Evolutionary conservation across 345 rosid genomes (phyloP), one percentile per base, ranked within the genome.

Genomic region (Arabis hirsuta): DNA sequence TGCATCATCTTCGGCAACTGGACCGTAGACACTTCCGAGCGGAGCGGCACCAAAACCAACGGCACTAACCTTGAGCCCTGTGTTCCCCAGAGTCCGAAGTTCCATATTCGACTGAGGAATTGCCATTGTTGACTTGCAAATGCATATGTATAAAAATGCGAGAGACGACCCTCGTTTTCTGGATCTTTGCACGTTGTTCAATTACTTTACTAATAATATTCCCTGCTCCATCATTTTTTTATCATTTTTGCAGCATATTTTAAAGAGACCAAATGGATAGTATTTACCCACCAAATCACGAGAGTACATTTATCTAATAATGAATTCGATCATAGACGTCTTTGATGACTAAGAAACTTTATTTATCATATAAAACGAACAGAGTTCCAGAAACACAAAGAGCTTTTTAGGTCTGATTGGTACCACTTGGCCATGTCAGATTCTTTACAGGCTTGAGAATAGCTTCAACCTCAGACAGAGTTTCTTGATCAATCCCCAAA

Each of bases 31-130:
- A 52, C 78, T 82, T 62, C 98, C 98, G 36, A 91, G 94, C 0
- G 96, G 96, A 5, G 96, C 88, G 42, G 98, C 98, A 8, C 99
- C 99, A 59, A 95, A 91, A 7, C 99, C 96, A 16, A 91, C 84
- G 53, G 81, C 80, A 66, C 99, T 90, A 34, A 91, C 82, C 58
- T 80, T 81, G 51, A 91, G 91, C 5, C 91, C 97, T n/a, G 96
- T 89, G 51, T 64, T 82, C 7, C 91, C 93, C 24, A 91, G 81
- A 58, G 81, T 70, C 24, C 92, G 84, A 72, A 82, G 79, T 79
- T 88, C 90, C 68, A 88, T 66, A n/a, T 69, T 85, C 67, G 78
- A 51, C 39, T 59, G 76, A 27, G 82, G 36, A 3, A 27, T 47
- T 12, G 74, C 67, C 76, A 43, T 57, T 65, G 16, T 16, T 22